phyloP scores from a whole-genome alignment of 306 rosid genomes.

The Fagus sylvatica region DNA sequence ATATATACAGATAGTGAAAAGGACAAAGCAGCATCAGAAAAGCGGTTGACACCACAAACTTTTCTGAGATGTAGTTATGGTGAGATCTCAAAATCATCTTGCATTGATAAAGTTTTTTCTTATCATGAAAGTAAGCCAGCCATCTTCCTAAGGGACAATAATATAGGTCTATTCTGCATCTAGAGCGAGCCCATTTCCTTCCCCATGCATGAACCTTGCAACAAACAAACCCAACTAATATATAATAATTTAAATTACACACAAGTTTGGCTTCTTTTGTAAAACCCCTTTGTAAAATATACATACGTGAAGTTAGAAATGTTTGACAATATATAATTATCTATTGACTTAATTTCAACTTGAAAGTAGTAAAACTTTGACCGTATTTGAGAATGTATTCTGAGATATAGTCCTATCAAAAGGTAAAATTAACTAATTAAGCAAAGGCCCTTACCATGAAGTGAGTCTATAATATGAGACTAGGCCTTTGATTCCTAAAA shows the following conservation, averaged over 20 bases:
- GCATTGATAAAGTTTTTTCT: slow-evolving; percentile 52
- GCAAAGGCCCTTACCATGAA: too few species aligned
- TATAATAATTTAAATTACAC: neutral
- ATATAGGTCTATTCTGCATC: slow-evolving; percentile 38
- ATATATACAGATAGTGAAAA: slow-evolving; percentile 53
- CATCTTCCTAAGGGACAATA: slow-evolving; percentile 41
- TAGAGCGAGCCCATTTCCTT: slow-evolving; percentile 34
- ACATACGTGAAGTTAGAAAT: too few species aligned
- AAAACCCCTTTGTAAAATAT: neutral
- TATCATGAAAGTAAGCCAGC: slow-evolving; percentile 52
- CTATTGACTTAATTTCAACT: too few species aligned
- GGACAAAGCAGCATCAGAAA: slow-evolving; percentile 53
- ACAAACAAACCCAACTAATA: neutral
- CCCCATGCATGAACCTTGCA: slow-evolving; percentile 53
- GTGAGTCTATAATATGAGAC: too few species aligned
- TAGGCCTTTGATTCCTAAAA: too few species aligned
- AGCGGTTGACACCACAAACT: slow-evolving; percentile 32
- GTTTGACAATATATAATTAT: too few species aligned
- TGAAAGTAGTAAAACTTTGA: too few species aligned
- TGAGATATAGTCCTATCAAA: too few species aligned
- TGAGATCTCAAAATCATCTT: slow-evolving; percentile 65
- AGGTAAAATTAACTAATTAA: too few species aligned
- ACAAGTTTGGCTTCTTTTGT: slow-evolving; percentile 10
- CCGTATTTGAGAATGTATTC: too few species aligned
- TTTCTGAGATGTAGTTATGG: slow-evolving; percentile 50